A percentile compares a stretch with the other conserved stretches of the same genome.
phyloP scores from a whole-genome alignment of 352 stramenopile genomes.

The Phytophthora nicotianae region DNA sequence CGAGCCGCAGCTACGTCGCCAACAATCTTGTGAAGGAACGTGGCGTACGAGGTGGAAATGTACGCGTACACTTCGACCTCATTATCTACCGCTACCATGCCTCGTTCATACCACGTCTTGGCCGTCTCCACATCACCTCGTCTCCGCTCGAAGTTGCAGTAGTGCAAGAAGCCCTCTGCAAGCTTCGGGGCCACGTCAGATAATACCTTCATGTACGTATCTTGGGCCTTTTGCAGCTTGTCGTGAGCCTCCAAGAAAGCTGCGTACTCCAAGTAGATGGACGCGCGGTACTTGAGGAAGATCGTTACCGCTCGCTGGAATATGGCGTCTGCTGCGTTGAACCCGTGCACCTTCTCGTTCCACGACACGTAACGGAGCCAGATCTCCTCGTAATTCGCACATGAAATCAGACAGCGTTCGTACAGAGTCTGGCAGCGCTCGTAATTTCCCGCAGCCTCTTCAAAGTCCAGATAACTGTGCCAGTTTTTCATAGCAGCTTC shows the following conservation, averaged over 20 bases:
- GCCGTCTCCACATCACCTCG: conserved; percentile 53
- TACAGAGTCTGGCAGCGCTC: conserved; percentile 70
- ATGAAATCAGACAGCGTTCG: conserved; percentile 82
- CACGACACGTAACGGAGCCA: conserved; percentile 77
- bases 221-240: conserved; percentile 55
- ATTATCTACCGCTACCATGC: conserved; percentile 44
- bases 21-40: conserved; percentile 57
- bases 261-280: conserved; percentile 79
- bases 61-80: conserved; percentile 56
- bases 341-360: conserved; percentile 58
- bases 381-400: conserved; percentile 84
- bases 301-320: conserved; percentile 66
- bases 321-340: conserved; percentile 67
- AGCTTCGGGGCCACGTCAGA: conserved; percentile 59
- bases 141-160: conserved; percentile 77
- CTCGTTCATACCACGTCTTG: conserved; percentile 61
- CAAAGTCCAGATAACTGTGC: conserved; percentile 81
- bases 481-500: conserved; percentile 78
- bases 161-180: conserved; percentile 66
- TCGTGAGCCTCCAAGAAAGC: conserved; percentile 67
- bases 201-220: conserved; percentile 64
- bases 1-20: conserved; percentile 47
- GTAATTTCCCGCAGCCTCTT: conserved; percentile 61
- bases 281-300: conserved; percentile 77
- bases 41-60: conserved; percentile 61